A percentile compares a stretch with the other conserved stretches of the same genome.
Conservation (phyloP, 2,329 filamentous ascomycete species). For the Fusarium coicis region DNA sequence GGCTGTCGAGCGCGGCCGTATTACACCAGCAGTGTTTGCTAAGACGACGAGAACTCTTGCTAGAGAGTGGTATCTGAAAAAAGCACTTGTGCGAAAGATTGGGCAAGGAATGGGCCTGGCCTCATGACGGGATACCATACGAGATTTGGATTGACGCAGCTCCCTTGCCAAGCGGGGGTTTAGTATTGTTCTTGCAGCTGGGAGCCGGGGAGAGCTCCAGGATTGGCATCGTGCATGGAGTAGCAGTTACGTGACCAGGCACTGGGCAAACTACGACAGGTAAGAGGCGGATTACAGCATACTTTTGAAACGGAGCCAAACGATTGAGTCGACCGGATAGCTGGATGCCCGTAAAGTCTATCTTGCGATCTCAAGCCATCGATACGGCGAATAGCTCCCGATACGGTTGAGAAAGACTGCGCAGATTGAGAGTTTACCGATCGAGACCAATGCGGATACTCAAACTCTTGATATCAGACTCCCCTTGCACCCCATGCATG, state of each 20-base stretch:
- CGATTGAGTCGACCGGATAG: constrained; percentile 9
- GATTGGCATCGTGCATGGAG: not conserved
- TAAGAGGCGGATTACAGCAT: constrained; percentile 12
- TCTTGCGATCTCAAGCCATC: constrained; percentile 7
- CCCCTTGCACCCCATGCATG: not conserved
- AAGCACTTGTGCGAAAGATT: constrained; percentile 82
- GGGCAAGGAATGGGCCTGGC: constrained; percentile 77
- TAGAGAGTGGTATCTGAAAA: constrained; percentile 85
- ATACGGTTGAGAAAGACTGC: not conserved
- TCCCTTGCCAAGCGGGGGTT: constrained; percentile 12
- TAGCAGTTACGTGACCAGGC: not conserved
- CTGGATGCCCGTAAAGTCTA: constrained; percentile 17
- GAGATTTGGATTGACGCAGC: constrained; percentile 2
- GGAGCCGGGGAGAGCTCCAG: constrained; percentile 11
- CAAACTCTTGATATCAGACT: constrained; percentile 1
- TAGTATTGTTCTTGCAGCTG: constrained; percentile 32
- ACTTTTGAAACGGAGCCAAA: constrained; percentile 14
- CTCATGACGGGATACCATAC: constrained; percentile 34
- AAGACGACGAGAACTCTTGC: constrained; percentile 80
- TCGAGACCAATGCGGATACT: constrained; percentile 14
- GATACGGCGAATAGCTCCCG: not conserved
- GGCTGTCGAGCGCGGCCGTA: constrained; percentile 77
- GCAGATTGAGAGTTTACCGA: not conserved
- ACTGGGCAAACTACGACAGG: constrained; percentile 8
- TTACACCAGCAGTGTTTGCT: constrained; percentile 78